A percentile compares a stretch with the other conserved stretches of the same genome.
Conservation (phyloP, 2,329 filamentous ascomycete genomes). For the Pleoardoris graminearum region DNA sequence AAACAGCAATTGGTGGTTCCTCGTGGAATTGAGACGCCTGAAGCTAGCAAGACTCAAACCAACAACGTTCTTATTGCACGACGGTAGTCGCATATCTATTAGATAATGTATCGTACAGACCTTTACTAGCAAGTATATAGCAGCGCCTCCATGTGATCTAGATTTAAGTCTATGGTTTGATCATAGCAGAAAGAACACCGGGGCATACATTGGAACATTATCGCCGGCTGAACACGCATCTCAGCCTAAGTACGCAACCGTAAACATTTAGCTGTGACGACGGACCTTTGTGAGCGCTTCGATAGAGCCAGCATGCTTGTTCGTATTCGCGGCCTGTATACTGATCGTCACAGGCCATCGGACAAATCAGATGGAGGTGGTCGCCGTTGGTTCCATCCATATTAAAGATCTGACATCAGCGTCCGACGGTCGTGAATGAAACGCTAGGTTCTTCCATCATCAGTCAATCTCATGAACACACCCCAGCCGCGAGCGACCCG, state of each 20-base stretch:
- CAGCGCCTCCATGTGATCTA: background rate
- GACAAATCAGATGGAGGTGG: constrained; percentile 5
- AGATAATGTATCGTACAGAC: background rate
- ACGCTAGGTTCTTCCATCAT: constrained; percentile 29
- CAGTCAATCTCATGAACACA: constrained; percentile 19
- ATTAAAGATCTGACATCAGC: constrained; percentile 30
- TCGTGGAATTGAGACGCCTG: background rate
- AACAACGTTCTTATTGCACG: background rate
- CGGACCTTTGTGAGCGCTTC: background rate
- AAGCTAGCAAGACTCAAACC: background rate
- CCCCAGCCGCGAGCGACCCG: background rate
- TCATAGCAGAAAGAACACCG: too few species aligned
- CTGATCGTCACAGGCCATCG: constrained; percentile 1
- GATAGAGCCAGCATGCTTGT: background rate
- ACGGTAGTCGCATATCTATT: background rate
- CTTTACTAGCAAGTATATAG: too few species aligned
- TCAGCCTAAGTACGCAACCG: background rate
- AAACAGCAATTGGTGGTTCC: background rate
- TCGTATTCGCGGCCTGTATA: background rate
- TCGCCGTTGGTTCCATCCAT: constrained; percentile 11
- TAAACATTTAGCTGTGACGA: background rate
- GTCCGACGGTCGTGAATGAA: constrained; percentile 16
- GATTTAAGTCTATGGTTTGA: too few species aligned
- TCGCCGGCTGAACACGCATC: background rate
- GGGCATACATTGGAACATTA: background rate